phyloP scores from a whole-genome alignment of 768 basidiomycete species.

The Amanita pseudoporphyria region DNA sequence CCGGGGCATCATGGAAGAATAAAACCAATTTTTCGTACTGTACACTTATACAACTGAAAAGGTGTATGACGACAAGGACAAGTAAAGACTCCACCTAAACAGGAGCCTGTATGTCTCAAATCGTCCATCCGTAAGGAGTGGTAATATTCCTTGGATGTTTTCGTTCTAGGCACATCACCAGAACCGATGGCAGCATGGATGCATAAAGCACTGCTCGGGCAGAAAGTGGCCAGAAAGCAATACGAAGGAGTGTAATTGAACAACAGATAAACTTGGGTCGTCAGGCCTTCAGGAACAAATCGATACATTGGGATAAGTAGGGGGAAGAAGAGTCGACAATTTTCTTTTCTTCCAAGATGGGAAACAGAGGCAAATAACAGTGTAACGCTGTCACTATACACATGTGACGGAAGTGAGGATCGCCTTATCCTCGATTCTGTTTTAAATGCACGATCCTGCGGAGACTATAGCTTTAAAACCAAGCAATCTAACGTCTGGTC shows the following conservation, averaged over 20 bases:
- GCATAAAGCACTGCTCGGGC: constrained; percentile 59
- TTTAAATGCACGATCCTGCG: too few relatives aligned
- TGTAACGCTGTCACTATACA: background rate
- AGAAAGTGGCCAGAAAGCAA: constrained; percentile 49
- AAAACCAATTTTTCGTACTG: constrained; percentile 13
- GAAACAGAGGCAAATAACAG: background rate
- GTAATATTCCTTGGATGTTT: constrained; percentile 41
- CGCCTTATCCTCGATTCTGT: too few relatives aligned
- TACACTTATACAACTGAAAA: constrained; percentile 11
- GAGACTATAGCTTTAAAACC: too few relatives aligned
- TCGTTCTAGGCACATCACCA: constrained; percentile 66
- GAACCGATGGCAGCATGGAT: constrained; percentile 68
- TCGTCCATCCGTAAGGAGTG: constrained; percentile 41
- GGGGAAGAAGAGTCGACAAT: background rate
- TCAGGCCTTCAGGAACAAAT: too few relatives aligned
- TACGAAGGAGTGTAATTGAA: background rate
- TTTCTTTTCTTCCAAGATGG: background rate
- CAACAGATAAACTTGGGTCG: too few relatives aligned
- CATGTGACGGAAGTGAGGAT: too few relatives aligned
- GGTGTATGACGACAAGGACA: constrained; percentile 18
- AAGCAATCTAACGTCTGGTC: too few relatives aligned
- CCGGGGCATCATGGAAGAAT: too few relatives aligned
- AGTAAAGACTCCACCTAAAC: constrained; percentile 22
- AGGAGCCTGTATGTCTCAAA: constrained; percentile 25
- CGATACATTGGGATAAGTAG: too few relatives aligned